Conservation (phyloP, 2,329 filamentous ascomycete genomes). For the Penicillium sp. region DNA sequence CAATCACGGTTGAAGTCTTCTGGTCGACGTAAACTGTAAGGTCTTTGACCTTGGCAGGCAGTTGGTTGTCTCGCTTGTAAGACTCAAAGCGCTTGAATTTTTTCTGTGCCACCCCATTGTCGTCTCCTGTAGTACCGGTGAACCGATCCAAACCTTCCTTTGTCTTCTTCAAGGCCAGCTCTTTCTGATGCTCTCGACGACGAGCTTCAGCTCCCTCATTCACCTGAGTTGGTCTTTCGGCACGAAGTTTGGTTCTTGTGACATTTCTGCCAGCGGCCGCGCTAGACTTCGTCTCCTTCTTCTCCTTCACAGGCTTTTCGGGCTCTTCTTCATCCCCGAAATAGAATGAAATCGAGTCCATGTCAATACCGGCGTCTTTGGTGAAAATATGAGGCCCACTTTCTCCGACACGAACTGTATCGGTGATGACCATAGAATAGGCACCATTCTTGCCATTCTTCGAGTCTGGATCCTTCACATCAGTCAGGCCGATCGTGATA, state of each 20-base stretch:
- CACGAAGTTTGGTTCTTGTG: slow-evolving; percentile 82
- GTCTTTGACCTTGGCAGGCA: slow-evolving; percentile 73
- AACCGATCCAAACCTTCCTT: slow-evolving; percentile 78
- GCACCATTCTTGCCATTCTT: slow-evolving; percentile 82
- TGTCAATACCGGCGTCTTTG: slow-evolving; percentile 78
- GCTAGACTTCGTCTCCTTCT: slow-evolving; percentile 69
- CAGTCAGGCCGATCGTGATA: slow-evolving; percentile 79
- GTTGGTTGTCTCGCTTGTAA: slow-evolving; percentile 94
- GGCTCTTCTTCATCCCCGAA: slow-evolving; percentile 90
- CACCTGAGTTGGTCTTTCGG: slow-evolving; percentile 75
- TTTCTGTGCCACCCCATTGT: slow-evolving; percentile 88
- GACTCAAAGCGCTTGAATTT: slow-evolving; percentile 99
- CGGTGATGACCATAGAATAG: slow-evolving; percentile 82
- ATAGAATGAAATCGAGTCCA: slow-evolving; percentile 94
- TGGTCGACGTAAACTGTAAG: slow-evolving; percentile 81
- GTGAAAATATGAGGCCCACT: slow-evolving; percentile 70
- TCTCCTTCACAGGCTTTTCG: slow-evolving; percentile 71
- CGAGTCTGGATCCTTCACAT: slow-evolving; percentile 75
- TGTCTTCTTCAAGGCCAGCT: slow-evolving; percentile 78
- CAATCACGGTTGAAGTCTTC: slow-evolving; percentile 80
- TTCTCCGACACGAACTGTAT: slow-evolving; percentile 80
- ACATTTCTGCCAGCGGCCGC: slow-evolving; percentile 92
- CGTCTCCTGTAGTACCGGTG: slow-evolving; percentile 69
- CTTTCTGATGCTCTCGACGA: slow-evolving; percentile 84
- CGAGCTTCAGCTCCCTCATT: slow-evolving; percentile 84